Conservation (phyloP, 495 filamentous ascomycete species). For the Bathelium albidoporum region DNA sequence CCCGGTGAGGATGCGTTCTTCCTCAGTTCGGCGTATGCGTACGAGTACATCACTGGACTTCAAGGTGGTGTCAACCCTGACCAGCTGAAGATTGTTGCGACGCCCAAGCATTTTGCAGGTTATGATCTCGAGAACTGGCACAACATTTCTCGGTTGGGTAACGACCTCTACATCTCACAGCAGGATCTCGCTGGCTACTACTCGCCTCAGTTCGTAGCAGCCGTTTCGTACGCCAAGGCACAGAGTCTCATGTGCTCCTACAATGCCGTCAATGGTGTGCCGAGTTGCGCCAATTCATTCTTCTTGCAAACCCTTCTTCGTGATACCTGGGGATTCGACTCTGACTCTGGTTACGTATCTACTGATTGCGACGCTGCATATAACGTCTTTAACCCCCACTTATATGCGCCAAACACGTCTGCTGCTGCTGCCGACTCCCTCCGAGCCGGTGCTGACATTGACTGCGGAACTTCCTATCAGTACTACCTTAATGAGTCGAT, state of each 20-base stretch:
- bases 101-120: slow-evolving; percentile 54
- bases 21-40: slow-evolving; percentile 21
- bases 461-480: slow-evolving; percentile 51
- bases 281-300: slow-evolving; percentile 17
- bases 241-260: slow-evolving; percentile 18
- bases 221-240: slow-evolving; percentile 13
- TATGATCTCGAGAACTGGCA: slow-evolving; percentile 60
- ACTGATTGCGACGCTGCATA: slow-evolving; percentile 17
- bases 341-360: slow-evolving; percentile 12
- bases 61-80: slow-evolving; percentile 42
- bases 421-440: slow-evolving; percentile 10
- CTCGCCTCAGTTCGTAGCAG: slow-evolving; percentile 15
- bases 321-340: slow-evolving; percentile 16
- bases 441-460: slow-evolving; percentile 46
- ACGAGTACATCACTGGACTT: slow-evolving; percentile 40
- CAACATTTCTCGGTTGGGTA: slow-evolving; percentile 11
- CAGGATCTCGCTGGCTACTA: slow-evolving; percentile 22
- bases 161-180: slow-evolving; percentile 12
- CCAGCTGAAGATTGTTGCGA: slow-evolving; percentile 47
- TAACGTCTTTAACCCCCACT: slow-evolving; percentile 16
- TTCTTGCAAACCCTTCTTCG: slow-evolving; percentile 16
- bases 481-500: slow-evolving; percentile 40
- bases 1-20: slow-evolving; percentile 53
- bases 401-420: slow-evolving; percentile 9
- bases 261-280: slow-evolving; percentile 21